These are phyloP conservation scores for Escallonia rubra DNA, from an alignment of 129 eudicot genomes.

Conservation along the genomic window DNA sequence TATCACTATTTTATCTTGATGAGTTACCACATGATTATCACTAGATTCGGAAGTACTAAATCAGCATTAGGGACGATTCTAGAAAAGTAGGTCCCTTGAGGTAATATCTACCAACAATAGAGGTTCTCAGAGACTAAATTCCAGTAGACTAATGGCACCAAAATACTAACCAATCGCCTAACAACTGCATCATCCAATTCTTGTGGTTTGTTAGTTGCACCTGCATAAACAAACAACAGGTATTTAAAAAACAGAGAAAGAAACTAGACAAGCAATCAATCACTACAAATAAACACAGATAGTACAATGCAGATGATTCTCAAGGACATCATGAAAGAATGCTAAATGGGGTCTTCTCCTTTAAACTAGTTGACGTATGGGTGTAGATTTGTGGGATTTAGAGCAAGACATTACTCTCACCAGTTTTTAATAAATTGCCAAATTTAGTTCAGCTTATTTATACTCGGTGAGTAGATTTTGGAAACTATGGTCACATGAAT, in stretches of 20 bases:
- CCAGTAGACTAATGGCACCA: slow-evolving; percentile 11
- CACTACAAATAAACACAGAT: neutral
- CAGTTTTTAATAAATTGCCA: too few relatives aligned
- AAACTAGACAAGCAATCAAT: neutral
- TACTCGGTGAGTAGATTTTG: too few relatives aligned
- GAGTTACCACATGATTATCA: too few relatives aligned
- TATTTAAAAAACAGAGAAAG: neutral
- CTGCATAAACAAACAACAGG: slow-evolving; percentile 35
- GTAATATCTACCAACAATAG: neutral
- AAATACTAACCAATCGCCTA: slow-evolving; percentile 81
- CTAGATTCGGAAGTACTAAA: too few relatives aligned
- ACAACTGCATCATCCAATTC: slow-evolving; percentile 98
- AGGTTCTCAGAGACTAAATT: neutral
- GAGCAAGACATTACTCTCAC: too few relatives aligned
- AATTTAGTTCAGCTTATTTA: too few relatives aligned
- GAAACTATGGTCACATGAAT: too few relatives aligned
- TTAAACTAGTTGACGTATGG: too few relatives aligned
- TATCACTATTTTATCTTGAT: too few relatives aligned
- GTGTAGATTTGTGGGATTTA: too few relatives aligned
- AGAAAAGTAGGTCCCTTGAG: neutral
- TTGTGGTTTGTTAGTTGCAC: slow-evolving; percentile 99
- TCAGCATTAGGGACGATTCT: neutral
- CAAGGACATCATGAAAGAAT: neutral
- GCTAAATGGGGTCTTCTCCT: neutral
- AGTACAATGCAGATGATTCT: neutral